These are phyloP conservation scores for Neurospora sp. DNA, from an alignment of 495 filamentous ascomycete genomes.

Conservation along the genomic window DNA sequence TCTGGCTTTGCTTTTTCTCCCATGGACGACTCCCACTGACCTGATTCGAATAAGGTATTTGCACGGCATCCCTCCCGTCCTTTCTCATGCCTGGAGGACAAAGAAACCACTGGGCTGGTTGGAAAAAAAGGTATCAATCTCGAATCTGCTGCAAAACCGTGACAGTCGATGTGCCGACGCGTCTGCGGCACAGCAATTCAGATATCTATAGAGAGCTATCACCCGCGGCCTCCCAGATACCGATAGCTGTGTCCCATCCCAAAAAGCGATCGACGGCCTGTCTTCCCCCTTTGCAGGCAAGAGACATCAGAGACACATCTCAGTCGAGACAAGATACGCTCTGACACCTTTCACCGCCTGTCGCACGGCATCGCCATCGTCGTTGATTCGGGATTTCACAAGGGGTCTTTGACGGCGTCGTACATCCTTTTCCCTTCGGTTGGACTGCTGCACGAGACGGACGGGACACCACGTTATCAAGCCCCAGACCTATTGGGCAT, in stretches of 20 bases:
- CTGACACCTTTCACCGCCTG: background rate
- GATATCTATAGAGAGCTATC: background rate
- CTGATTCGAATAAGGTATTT: background rate
- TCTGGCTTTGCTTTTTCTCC: background rate
- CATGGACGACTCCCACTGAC: background rate
- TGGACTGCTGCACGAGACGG: background rate
- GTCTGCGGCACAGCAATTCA: background rate
- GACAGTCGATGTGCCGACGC: background rate
- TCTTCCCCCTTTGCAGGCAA: background rate
- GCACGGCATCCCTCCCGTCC: background rate
- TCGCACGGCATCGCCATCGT: background rate
- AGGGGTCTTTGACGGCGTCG: background rate
- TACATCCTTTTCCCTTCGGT: background rate
- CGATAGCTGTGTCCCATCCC: background rate
- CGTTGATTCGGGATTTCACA: background rate
- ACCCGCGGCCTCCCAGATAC: background rate
- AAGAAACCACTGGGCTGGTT: background rate
- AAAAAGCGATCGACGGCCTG: background rate
- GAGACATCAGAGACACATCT: background rate
- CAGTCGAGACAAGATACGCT: background rate
- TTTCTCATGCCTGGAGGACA: background rate
- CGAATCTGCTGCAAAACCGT: background rate
- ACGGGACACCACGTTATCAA: background rate
- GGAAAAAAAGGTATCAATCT: background rate
- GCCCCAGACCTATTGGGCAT: background rate